Evolutionary conservation across 2,329 filamentous ascomycete species (phyloP).

Genomic region (Fusarium hostae): DNA sequence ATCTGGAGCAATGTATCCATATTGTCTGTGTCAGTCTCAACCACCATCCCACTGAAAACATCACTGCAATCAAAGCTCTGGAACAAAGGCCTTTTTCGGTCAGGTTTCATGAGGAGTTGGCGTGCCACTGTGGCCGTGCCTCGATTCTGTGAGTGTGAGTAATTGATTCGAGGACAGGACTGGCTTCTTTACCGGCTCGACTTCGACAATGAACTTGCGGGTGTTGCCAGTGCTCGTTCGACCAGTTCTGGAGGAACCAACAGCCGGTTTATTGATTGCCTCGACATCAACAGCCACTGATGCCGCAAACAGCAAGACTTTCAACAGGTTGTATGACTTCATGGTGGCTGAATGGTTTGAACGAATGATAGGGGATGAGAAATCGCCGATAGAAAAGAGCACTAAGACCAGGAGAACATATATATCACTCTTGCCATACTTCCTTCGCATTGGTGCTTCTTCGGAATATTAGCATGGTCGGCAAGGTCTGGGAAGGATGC

Average conservation of each 20-base stretch:
- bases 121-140: conserved; percentile 33
- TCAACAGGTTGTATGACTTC: conserved; percentile 32
- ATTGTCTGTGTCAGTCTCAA: conserved; percentile 49
- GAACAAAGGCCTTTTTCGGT: conserved; percentile 33
- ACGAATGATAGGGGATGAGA: neutral
- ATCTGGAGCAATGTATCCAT: conserved; percentile 48
- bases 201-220: conserved; percentile 43
- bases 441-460: conserved; percentile 16
- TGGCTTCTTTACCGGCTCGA: conserved; percentile 38
- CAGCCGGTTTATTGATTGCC: conserved; percentile 1
- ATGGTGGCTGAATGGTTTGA: conserved; percentile 11
- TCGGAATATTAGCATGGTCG: conserved; percentile 40
- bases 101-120: conserved; percentile 36
- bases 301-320: conserved; percentile 16
- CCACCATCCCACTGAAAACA: conserved; percentile 50
- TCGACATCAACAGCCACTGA: conserved; percentile 15
- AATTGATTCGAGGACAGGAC: neutral
- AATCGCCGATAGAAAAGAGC: neutral
- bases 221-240: conserved; percentile 19
- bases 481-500: conserved; percentile 34
- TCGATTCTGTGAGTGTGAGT: conserved; percentile 33
- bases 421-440: neutral
- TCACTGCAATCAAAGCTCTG: conserved; percentile 50
- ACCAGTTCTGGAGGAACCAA: neutral
- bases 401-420: conserved; percentile 4